phyloP scores from a whole-genome alignment of 768 basidiomycete genomes.

The Daedaleopsis sinensis region DNA sequence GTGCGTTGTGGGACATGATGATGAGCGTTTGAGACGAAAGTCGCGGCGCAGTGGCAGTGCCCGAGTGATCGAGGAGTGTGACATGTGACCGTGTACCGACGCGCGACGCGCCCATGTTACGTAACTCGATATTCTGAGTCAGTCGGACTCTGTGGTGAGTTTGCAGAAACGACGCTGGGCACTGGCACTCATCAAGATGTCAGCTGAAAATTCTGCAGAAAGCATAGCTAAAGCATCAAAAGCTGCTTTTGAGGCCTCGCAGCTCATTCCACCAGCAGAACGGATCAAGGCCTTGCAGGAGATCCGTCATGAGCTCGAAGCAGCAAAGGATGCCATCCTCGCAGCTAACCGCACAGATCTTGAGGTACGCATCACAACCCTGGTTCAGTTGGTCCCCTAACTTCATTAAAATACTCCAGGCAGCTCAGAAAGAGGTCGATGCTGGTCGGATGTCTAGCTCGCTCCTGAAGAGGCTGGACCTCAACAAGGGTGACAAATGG shows the following conservation, averaged over 20 bases:
- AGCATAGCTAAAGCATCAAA: conserved; percentile 81
- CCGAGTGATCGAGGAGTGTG: no score
- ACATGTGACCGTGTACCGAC: no score
- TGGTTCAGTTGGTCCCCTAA: background rate
- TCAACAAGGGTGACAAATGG: conserved; percentile 84
- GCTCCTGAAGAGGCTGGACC: conserved; percentile 84
- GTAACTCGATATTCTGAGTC: no score
- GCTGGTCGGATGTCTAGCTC: conserved; percentile 84
- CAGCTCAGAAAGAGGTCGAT: conserved; percentile 76
- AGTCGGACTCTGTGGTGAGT: no score
- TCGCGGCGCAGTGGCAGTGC: no score
- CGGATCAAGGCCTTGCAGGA: conserved; percentile 71
- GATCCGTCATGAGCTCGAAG: conserved; percentile 68
- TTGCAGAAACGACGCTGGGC: no score
- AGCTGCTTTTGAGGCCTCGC: conserved; percentile 83
- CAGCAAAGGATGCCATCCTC: conserved; percentile 69
- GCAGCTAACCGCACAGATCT: conserved; percentile 83
- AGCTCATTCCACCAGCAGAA: conserved; percentile 70
- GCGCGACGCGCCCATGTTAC: no score
- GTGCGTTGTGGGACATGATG: no score
- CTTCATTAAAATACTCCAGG: conserved; percentile 41
- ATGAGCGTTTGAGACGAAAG: no score
- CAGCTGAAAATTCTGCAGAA: conserved; percentile 34
- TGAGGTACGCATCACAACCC: conserved; percentile 49
- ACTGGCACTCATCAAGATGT: background rate